These are phyloP conservation scores for Clonostachys solani DNA, from an alignment of 2,329 filamentous ascomycete genomes.

Conservation along the genomic window DNA sequence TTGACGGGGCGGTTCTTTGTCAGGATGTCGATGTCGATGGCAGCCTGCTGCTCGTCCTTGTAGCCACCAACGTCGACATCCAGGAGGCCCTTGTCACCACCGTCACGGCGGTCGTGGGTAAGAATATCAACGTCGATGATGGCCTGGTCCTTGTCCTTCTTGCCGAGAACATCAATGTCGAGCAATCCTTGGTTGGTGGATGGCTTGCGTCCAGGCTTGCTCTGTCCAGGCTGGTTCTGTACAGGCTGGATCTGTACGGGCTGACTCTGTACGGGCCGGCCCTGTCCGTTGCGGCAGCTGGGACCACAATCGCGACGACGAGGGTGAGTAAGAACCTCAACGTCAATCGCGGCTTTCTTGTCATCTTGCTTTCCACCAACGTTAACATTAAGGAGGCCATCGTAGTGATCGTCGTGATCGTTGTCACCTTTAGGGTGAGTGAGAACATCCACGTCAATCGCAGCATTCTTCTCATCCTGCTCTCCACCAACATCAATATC, in stretches of 20 bases:
- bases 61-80: neutral
- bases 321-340: constrained; percentile 6
- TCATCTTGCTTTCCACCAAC: constrained; percentile 5
- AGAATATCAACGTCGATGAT: constrained; percentile 8
- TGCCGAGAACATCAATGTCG: constrained; percentile 8
- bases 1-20: neutral
- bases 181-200: constrained; percentile 1
- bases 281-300: neutral
- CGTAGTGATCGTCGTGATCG: neutral
- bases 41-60: neutral
- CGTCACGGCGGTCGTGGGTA: constrained; percentile 2
- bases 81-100: neutral
- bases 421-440: no score
- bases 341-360: constrained; percentile 6
- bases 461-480: constrained; percentile 2
- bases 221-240: neutral
- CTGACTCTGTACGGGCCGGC: neutral
- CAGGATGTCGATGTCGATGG: constrained; percentile 4
- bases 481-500: constrained; percentile 8
- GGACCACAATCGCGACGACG: neutral
- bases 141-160: constrained; percentile 6
- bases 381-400: constrained; percentile 1
- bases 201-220: neutral
- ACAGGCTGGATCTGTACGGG: neutral
- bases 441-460: constrained; percentile 4